Evolutionary conservation across 345 rosid species (phyloP).

Genomic region (Brassica napus): DNA sequence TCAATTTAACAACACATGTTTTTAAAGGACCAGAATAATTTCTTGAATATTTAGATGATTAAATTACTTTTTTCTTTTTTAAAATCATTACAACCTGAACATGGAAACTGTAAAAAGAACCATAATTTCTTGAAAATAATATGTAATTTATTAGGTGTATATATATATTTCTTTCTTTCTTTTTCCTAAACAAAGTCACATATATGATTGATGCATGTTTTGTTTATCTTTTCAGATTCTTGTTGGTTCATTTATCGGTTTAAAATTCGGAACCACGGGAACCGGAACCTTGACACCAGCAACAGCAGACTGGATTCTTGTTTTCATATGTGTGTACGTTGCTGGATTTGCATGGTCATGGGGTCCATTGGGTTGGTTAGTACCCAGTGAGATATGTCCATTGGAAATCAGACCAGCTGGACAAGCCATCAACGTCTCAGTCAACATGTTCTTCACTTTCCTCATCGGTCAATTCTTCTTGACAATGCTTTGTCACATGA

Average conservation of each 20-base stretch:
- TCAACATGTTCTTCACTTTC: conserved; percentile 54
- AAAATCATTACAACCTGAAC: no score
- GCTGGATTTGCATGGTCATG: conserved; percentile 48
- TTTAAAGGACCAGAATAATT: background rate
- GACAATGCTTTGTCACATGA: conserved; percentile 61
- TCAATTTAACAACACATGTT: background rate
- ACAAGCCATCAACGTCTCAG: conserved; percentile 42
- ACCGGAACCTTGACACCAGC: no score
- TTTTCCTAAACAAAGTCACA: no score
- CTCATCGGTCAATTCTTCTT: conserved; percentile 51
- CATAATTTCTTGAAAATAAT: no score
- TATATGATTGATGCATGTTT: no score
- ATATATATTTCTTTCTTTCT: no score
- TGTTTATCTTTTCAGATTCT: no score
- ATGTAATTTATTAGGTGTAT: no score
- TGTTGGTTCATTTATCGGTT: no score
- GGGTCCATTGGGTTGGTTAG: conserved; percentile 48
- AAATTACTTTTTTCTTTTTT: background rate
- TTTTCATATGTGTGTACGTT: conserved; percentile 30
- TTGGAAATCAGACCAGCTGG: conserved; percentile 47
- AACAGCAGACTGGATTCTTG: no score
- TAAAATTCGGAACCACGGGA: no score
- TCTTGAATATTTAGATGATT: background rate
- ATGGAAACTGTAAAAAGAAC: no score
- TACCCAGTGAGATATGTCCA: conserved; percentile 42